Percentiles rank a stretch among this genome's conserved stretches.
phyloP scores from a whole-genome alignment of 495 filamentous ascomycete genomes.

The Aspergillus mulundensis region DNA sequence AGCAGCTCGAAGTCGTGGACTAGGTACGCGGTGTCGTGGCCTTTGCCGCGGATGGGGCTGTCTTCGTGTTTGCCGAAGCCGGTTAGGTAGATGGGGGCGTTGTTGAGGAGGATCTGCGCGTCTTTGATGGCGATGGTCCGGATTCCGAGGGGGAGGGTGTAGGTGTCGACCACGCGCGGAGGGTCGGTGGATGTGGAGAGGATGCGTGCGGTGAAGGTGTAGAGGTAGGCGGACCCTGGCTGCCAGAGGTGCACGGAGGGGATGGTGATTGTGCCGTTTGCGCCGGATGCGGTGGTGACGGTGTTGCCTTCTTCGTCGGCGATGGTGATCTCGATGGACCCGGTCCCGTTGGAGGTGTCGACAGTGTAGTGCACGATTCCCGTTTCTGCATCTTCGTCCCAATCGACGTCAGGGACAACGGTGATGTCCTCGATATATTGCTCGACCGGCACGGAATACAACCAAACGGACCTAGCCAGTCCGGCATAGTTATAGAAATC shows the following conservation, averaged over 20 bases:
- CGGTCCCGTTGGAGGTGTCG: neutral
- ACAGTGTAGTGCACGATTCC: neutral
- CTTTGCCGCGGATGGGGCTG: neutral
- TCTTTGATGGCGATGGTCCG: neutral
- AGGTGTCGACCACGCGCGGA: neutral
- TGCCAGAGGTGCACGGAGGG: neutral
- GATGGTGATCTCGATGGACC: neutral
- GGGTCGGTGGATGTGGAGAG: neutral
- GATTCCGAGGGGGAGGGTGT: neutral
- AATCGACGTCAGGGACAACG: neutral
- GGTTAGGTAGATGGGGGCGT: neutral
- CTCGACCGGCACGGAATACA: neutral
- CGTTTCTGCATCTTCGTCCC: neutral
- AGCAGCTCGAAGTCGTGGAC: constrained; percentile 20
- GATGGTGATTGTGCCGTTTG: neutral
- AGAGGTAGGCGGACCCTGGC: neutral
- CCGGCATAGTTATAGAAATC: constrained; percentile 4
- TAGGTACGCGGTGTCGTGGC: constrained; percentile 15
- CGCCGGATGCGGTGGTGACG: neutral
- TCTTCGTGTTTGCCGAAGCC: constrained; percentile 3
- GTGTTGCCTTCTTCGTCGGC: neutral
- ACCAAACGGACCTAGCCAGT: neutral
- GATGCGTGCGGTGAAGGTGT: neutral
- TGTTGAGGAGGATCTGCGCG: neutral
- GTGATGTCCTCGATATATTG: neutral